Percentiles rank a stretch among this genome's conserved stretches.
Conservation (phyloP, 371 early-diverging fungal genomes). For the Coemansia sp. region DNA sequence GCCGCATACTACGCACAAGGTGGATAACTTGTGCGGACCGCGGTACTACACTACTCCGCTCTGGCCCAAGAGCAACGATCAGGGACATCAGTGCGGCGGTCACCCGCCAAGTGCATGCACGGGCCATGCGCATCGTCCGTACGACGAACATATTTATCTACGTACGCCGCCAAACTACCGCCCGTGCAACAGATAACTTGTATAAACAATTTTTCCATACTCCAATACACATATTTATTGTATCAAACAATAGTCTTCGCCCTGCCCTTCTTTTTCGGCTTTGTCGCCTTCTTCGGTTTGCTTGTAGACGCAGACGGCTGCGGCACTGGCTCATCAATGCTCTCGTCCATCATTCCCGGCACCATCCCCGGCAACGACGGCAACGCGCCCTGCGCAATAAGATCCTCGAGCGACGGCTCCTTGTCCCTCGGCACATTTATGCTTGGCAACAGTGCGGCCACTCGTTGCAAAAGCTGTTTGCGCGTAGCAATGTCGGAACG, state of each 20-base stretch:
- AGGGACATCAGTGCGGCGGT: neutral
- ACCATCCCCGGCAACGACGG: slow-evolving; percentile 32
- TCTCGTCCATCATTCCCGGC: too few relatives aligned
- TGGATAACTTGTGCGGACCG: slow-evolving; percentile 25
- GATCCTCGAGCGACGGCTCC: slow-evolving; percentile 37
- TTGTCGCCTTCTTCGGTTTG: slow-evolving; percentile 22
- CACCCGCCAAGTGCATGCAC: neutral
- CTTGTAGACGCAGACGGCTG: neutral
- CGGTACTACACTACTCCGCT: slow-evolving; percentile 37
- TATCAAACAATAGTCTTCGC: slow-evolving; percentile 2
- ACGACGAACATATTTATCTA: slow-evolving; percentile 30
- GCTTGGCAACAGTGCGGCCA: slow-evolving; percentile 18
- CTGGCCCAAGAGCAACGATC: slow-evolving; percentile 1
- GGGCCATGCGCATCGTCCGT: neutral
- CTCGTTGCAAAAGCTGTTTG: slow-evolving; percentile 22
- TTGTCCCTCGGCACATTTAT: slow-evolving; percentile 21
- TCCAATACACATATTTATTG: too few relatives aligned
- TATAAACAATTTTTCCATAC: neutral
- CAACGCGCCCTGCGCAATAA: slow-evolving; percentile 43
- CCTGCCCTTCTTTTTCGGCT: slow-evolving; percentile 31
- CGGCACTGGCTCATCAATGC: neutral
- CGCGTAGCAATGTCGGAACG: slow-evolving; percentile 18
- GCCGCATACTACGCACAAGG: slow-evolving; percentile 43
- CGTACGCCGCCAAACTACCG: slow-evolving; percentile 24
- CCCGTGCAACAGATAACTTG: slow-evolving; percentile 35